These are phyloP conservation scores for Borovskyia barvae DNA, from an alignment of 208 protist genomes.

Conservation along the genomic window DNA sequence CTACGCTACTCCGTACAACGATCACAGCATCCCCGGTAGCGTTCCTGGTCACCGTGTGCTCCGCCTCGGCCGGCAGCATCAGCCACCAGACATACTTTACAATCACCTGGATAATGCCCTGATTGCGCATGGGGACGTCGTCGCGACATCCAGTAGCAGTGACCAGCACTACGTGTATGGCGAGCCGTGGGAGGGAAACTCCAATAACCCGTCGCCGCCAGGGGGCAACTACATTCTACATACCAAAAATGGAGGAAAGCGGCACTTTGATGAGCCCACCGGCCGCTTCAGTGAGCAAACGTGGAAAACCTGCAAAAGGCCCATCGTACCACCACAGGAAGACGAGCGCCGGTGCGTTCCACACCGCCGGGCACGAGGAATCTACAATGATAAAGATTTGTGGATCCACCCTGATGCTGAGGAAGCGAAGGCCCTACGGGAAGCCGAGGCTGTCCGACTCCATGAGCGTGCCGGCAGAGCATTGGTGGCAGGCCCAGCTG, in stretches of 20 bases:
- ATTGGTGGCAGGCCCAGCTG: constrained; percentile 36
- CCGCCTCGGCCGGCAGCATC: constrained; percentile 42
- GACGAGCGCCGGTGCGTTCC: neutral
- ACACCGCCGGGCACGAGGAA: constrained; percentile 23
- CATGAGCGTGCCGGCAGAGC: constrained; percentile 35
- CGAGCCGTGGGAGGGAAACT: constrained; percentile 10
- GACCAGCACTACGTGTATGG: neutral
- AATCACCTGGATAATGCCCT: constrained; percentile 47
- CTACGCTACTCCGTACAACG: constrained; percentile 67
- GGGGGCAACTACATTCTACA: constrained; percentile 62
- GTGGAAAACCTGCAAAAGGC: constrained; percentile 32
- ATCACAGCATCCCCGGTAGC: constrained; percentile 70
- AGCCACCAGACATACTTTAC: constrained; percentile 35
- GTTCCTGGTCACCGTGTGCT: constrained; percentile 44
- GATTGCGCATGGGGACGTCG: constrained; percentile 27
- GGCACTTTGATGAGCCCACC: constrained; percentile 65
- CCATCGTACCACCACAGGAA: constrained; percentile 11
- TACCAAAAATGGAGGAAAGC: constrained; percentile 50
- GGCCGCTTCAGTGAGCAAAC: constrained; percentile 24
- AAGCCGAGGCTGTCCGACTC: constrained; percentile 6
- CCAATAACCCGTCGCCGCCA: constrained; percentile 9
- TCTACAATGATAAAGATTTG: constrained; percentile 27
- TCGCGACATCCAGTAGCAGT: neutral
- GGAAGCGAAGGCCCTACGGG: constrained; percentile 9
- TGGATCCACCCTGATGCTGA: constrained; percentile 28